Evolutionary conservation across 2,329 filamentous ascomycete genomes (phyloP), one percentile per base, ranked within the genome.

Genomic region (Alternaria ventricosa): DNA sequence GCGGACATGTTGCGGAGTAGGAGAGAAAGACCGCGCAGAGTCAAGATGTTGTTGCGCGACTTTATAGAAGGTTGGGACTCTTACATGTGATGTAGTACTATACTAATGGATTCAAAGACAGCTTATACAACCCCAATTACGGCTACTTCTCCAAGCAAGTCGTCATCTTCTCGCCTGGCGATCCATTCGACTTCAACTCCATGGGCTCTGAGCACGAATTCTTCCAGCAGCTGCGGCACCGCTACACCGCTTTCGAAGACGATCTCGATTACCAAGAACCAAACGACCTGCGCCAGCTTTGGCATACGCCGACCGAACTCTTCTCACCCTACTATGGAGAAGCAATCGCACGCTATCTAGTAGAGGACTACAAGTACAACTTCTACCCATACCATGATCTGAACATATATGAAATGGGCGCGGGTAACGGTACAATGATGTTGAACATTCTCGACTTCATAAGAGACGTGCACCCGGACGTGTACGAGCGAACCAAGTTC

Each of bases 321-420:
- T 99, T 99, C 83, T 89, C 93, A 30, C 96, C 96, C 0, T 96
- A 95, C 82, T 99, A 99, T 79, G 96, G 95, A 76, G 94, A 99
- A 84, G 93, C 96, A 33, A 93, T 99, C 71, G 96, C 95, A n/a
- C 90, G 95, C 20, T 97, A 98, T 80, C 88, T 99, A 47, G 90
- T 98, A 70, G 90, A 93, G 70, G 97, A 99, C 83, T 99, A 99
- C 86, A 94, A 96, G 78, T 88, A 97, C 78, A 93, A 92, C 47
- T 88, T 93, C 60, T 98, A 96, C 79, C 96, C 96, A 3, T 97
- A 98, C 84, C 90, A 97, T 81, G 96, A 99, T 81, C 87, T 99
- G 56, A 92, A 97, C 73, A 96, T 99, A 79, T 99, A 97, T 86
- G 96, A 99, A 80, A 97, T 99, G 92, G 96, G 96, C 56, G 96